Base-by-base conservation (phyloP, 2,329 filamentous ascomycete genomes). In the Sphaerostilbella broomeana region DNA sequence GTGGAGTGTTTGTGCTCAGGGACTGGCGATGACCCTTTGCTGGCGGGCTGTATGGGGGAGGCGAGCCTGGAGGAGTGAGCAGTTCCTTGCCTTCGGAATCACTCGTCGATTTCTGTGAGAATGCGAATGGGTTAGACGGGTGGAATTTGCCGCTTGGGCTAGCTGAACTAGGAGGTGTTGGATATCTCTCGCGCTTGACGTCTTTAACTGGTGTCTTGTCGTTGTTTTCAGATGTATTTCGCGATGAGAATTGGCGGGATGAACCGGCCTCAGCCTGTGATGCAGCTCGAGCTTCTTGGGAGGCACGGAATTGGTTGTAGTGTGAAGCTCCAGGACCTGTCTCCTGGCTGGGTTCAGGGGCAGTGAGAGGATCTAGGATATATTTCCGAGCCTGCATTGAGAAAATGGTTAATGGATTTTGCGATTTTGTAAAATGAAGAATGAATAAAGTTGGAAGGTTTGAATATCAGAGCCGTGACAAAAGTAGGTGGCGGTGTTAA, bases 291-390 rank as follows among this genome's bases (percentile, higher is more conserved):
- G 33, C 39, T 20, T 35, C 20, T 22, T 30, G 13, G 3, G 26
- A 49, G 45, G 33, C 50, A 16, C 28, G 54, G 13, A 47, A 52
- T 40, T 49, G 46, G 38, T 56, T 59, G 67, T 68, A 60, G 52
- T 78, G 74, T 46, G 76, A 75, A 4, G 69, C 67, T 43, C 75
- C 75, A n/a, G 74, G 73, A 6, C 81, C 79, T 33, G 77, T 82
- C 55, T 84, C 77, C 46, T 81, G 73, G 44, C 69, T 76, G 11
- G 82, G 82, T 46, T 84, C 78, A 8, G 79, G 79, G 16, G 72
- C 80, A 51, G 69, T 78, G 46, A 87, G 65, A 47, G 83, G 84
- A 51, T 84, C 79, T 48, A 86, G 74, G 30, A 87, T 67, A 54
- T 82, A 79, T 52, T 76, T 72, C 38, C 71, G 67, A 29, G 81